Percentiles rank a stretch among this genome's conserved stretches.
Evolutionary conservation across 805 yeast species (phyloP).

Genomic region (Myxozyma lipomycoides): DNA sequence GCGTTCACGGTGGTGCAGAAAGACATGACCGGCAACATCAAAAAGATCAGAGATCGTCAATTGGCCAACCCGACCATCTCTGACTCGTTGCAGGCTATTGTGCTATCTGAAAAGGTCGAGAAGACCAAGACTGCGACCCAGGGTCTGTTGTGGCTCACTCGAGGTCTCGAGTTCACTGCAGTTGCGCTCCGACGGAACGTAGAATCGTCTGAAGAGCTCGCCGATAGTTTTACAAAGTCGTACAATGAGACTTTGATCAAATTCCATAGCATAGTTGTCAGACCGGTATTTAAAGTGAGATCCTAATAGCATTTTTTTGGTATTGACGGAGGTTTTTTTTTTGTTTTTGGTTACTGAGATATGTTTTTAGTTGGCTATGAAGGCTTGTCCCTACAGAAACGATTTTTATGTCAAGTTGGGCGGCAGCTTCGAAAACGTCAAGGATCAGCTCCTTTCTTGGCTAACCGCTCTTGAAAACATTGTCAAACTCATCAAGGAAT

Average conservation of each 20-base stretch:
- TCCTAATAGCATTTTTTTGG: too few species aligned
- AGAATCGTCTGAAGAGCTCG: slow-evolving; percentile 58
- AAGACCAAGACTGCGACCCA: slow-evolving; percentile 76
- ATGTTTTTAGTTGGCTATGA: slow-evolving; percentile 66
- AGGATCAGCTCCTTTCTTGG: slow-evolving; percentile 66
- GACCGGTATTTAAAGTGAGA: slow-evolving; percentile 68
- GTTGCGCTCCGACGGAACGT: slow-evolving; percentile 79
- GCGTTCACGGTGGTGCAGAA: slow-evolving; percentile 82
- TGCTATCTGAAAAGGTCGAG: slow-evolving; percentile 64
- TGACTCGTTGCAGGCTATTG: slow-evolving; percentile 71
- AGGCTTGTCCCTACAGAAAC: slow-evolving; percentile 87
- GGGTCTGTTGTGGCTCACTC: slow-evolving; percentile 78
- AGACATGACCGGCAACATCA: slow-evolving; percentile 84
- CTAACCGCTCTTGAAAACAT: slow-evolving; percentile 69
- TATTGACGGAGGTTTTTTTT: not conserved
- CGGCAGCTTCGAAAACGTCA: slow-evolving; percentile 63
- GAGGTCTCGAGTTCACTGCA: slow-evolving; percentile 89
- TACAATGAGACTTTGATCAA: slow-evolving; percentile 74
- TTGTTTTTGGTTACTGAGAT: not conserved
- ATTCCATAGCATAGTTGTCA: slow-evolving; percentile 75
- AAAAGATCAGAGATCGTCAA: slow-evolving; percentile 63
- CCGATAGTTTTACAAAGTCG: slow-evolving; percentile 78
- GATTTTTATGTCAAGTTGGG: slow-evolving; percentile 83
- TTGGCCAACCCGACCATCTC: slow-evolving; percentile 60
- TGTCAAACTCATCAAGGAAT: slow-evolving; percentile 67